These are phyloP conservation scores for Carnegiea gigantea DNA, from an alignment of 179 eudicot species.

Conservation along the genomic window DNA sequence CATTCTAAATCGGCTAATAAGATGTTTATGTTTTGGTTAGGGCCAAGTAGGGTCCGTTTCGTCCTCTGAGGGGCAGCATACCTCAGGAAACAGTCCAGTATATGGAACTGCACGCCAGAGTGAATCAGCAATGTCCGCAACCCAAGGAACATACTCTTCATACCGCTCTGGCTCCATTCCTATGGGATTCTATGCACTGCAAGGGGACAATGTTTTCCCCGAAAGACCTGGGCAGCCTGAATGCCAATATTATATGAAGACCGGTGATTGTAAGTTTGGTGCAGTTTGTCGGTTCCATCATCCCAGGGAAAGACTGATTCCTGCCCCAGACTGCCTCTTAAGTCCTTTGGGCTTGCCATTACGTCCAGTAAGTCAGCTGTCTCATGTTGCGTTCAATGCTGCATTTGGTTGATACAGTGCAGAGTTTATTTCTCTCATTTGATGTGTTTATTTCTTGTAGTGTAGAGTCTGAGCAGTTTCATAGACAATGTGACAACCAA, in stretches of 20 bases:
- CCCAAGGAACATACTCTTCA: slow-evolving; percentile 52
- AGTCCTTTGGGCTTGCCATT: slow-evolving; percentile 92
- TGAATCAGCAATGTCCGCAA: slow-evolving; percentile 51
- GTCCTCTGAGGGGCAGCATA: slow-evolving; percentile 62
- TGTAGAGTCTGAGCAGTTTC: too few species aligned
- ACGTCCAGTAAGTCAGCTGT: slow-evolving; percentile 62
- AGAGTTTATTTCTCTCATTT: too few species aligned
- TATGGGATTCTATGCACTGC: slow-evolving; percentile 70
- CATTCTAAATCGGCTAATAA: background rate
- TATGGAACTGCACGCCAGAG: slow-evolving; percentile 53
- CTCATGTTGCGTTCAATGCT: background rate
- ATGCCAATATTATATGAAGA: slow-evolving; percentile 96
- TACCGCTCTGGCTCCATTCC: slow-evolving; percentile 68
- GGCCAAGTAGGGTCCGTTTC: slow-evolving; percentile 78
- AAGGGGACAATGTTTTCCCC: slow-evolving; percentile 80
- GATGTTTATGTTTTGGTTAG: slow-evolving; percentile 27
- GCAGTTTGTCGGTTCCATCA: slow-evolving; percentile 94
- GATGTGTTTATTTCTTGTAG: too few species aligned
- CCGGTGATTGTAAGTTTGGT: slow-evolving; percentile 99
- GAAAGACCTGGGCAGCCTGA: slow-evolving; percentile 98
- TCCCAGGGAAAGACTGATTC: slow-evolving; percentile 81
- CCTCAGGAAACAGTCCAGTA: slow-evolving; percentile 48
- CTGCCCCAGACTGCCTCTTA: slow-evolving; percentile 78
- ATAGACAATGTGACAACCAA: too few species aligned
- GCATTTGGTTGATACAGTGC: background rate